Evolutionary conservation across 257 asterid genomes (phyloP).

Genomic region (Buddleja alternifolia): DNA sequence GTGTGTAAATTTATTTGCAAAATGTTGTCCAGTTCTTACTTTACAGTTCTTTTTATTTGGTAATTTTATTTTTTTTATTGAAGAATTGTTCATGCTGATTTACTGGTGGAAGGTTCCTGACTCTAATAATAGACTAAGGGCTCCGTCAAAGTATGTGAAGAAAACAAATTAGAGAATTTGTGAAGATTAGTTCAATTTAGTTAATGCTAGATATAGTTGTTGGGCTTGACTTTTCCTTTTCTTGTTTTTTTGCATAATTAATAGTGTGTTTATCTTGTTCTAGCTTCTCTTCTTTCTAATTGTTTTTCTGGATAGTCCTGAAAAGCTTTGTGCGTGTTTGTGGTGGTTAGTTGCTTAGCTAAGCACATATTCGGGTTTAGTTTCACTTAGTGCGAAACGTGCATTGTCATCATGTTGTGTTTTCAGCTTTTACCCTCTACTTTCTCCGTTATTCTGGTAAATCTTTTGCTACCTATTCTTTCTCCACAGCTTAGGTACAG

Average conservation of each 20-base stretch:
- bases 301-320: not conserved
- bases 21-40: not conserved
- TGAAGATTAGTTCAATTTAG: not conserved
- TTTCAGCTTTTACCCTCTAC: slow-evolving; percentile 4
- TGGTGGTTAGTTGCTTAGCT: not conserved
- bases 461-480: not conserved
- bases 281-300: not conserved
- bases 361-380: slow-evolving; percentile 1
- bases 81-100: not conserved
- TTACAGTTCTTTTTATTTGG: not conserved
- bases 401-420: not conserved
- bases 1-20: not conserved
- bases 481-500: slow-evolving; percentile 64
- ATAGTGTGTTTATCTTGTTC: not conserved
- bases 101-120: not conserved
- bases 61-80: slow-evolving; percentile 9
- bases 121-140: not conserved
- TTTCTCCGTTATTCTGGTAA: slow-evolving; percentile 7
- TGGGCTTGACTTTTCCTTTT: not conserved
- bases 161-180: not conserved
- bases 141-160: not conserved
- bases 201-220: too few relatives aligned
- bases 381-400: not conserved
- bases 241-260: not conserved
- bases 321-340: not conserved